Evolutionary conservation across 257 asterid species (phyloP), one percentile per base, ranked within the genome.

Genomic region (Salvia splendens): DNA sequence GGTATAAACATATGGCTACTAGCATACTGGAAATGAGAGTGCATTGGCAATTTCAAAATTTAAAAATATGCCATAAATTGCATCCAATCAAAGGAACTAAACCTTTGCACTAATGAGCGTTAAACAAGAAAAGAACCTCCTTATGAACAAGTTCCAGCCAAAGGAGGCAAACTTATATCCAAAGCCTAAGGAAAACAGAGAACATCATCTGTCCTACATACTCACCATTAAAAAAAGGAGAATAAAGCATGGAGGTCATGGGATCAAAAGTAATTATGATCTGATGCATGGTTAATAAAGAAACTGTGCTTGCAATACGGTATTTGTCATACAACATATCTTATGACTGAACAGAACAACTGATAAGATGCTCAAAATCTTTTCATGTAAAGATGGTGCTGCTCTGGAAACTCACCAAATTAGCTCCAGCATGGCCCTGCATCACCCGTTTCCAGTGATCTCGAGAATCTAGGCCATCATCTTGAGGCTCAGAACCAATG

Each of bases 391-490:
- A 47, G 15, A 5, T 41, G 32, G 28, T 46, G 61, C 24, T 58
- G 17, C 14, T 24, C 17, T 17, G 46, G 64, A 32, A 72, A 79
- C 92, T 76, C 72, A 91, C 97, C 89, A 91, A 3, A 75, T 91
- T 94, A 51, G 97, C 95, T 55, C 99, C 99, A 61, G 95, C 97
- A 82, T 94, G 99, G 57, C 97, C 99, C 77, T 88, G 97, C 97
- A 94, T 94, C 70, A 94, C 99, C 58, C 96, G 80, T 73, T 78
- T 91, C 99, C 99, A 88, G 76, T 94, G 99, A 62, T 94, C 96
- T 20, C 96, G 89, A 72, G 99, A 94, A 87, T 94, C 97, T 52
- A 91, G 81, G 55, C 89, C 93, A 4, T 76, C 80, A 71, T 94
- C 97, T 87, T 91, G 99, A 74, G 99, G 96, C 81, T 91, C 96